phyloP scores from a whole-genome alignment of 2,329 filamentous ascomycete genomes.

The Ustilaginoidea virens region DNA sequence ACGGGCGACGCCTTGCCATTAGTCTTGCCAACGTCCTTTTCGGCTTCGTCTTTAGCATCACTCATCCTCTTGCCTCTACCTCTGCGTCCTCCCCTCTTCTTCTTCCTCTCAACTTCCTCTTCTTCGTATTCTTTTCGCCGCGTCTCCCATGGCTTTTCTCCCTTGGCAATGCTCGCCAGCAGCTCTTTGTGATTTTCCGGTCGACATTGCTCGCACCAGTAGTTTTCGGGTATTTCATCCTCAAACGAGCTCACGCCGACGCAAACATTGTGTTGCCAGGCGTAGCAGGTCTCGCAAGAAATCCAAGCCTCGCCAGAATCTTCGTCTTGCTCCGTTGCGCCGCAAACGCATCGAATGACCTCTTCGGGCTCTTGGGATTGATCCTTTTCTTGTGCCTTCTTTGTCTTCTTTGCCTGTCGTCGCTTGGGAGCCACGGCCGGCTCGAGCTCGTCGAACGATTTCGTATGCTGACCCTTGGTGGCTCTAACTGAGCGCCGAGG shows the following conservation, averaged over 20 bases:
- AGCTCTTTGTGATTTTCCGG: slow-evolving; percentile 73
- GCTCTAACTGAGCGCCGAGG: slow-evolving; percentile 86
- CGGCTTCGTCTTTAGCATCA: slow-evolving; percentile 46
- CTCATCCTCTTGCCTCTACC: slow-evolving; percentile 48
- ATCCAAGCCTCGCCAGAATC: slow-evolving; percentile 88
- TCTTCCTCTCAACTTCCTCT: slow-evolving; percentile 42
- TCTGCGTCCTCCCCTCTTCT: slow-evolving; percentile 45
- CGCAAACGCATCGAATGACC: slow-evolving; percentile 86
- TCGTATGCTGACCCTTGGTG: slow-evolving; percentile 91
- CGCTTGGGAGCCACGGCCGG: slow-evolving; percentile 36
- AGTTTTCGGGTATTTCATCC: slow-evolving; percentile 65
- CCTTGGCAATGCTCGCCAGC: slow-evolving; percentile 59
- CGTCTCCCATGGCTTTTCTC: slow-evolving; percentile 77
- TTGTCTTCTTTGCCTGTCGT: slow-evolving; percentile 32
- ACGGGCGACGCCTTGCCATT: slow-evolving; percentile 25
- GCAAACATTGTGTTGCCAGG: slow-evolving; percentile 96
- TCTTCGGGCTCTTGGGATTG: slow-evolving; percentile 44
- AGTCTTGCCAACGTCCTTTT: slow-evolving; percentile 21
- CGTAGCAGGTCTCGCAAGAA: slow-evolving; percentile 79
- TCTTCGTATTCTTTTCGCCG: slow-evolving; percentile 48
- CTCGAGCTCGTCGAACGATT: slow-evolving; percentile 67
- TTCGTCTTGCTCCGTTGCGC: slow-evolving; percentile 70
- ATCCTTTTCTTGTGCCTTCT: slow-evolving; percentile 48
- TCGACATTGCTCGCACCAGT: slow-evolving; percentile 83
- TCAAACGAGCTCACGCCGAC: slow-evolving; percentile 71